phyloP scores from a whole-genome alignment of 768 basidiomycete species.

The Heimioporus sp. region DNA sequence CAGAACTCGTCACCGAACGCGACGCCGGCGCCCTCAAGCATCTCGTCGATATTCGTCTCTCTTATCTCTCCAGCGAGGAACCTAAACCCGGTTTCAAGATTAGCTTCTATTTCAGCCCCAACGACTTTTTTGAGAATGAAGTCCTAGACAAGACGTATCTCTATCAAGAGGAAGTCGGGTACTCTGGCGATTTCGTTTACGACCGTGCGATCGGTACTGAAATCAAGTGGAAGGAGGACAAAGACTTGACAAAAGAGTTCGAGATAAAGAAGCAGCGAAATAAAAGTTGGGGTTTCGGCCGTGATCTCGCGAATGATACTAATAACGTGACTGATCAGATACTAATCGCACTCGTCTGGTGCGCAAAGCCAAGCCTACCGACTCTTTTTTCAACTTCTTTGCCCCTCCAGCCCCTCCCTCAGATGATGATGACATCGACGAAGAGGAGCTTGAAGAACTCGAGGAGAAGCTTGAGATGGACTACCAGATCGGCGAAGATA shows the following conservation, averaged over 20 bases:
- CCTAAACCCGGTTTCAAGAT: conserved; percentile 91
- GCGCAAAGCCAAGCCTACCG: conserved; percentile 83
- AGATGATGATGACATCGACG: conserved; percentile 72
- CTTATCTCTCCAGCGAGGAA: conserved; percentile 66
- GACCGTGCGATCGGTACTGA: conserved; percentile 89
- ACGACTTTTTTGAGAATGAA: conserved; percentile 87
- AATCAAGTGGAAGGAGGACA: conserved; percentile 98
- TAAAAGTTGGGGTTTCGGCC: conserved; percentile 64
- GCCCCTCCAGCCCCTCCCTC: conserved; percentile 71
- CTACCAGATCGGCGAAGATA: conserved; percentile 97
- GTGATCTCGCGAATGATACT: neutral
- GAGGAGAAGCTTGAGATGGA: conserved; percentile 95
- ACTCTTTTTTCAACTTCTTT: conserved; percentile 99
- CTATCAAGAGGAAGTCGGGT: conserved; percentile 91
- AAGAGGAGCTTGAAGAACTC: conserved; percentile 84
- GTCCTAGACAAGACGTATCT: conserved; percentile 90
- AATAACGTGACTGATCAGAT: conserved; percentile 40
- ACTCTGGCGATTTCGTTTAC: conserved; percentile 95
- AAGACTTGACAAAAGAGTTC: conserved; percentile 95
- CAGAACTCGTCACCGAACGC: conserved; percentile 89
- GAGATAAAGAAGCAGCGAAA: conserved; percentile 99
- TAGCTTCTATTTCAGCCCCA: conserved; percentile 73
- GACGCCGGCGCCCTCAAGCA: conserved; percentile 84
- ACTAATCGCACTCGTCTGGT: conserved; percentile 82
- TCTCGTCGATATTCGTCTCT: conserved; percentile 76